Evolutionary conservation across 1,284 basidiomycete genomes (phyloP).

Genomic region (Cutaneotrichosporon sp.): DNA sequence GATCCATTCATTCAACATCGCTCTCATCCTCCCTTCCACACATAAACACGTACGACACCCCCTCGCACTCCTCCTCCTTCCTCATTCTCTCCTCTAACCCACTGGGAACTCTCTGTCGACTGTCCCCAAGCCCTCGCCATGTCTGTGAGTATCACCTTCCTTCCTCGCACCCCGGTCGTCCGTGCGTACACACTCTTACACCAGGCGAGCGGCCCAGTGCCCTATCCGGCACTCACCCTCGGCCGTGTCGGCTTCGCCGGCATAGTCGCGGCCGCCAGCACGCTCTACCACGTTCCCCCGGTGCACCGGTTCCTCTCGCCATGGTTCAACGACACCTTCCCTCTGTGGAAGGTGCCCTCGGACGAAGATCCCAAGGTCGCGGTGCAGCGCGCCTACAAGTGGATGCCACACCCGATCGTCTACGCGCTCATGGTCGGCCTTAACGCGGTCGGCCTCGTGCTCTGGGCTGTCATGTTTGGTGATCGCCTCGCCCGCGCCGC

Average conservation of each 20-base stretch:
- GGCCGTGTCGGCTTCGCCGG: conserved; percentile 3
- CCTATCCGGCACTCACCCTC: neutral
- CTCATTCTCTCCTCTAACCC: neutral
- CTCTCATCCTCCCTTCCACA: too few relatives aligned
- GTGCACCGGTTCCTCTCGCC: conserved; percentile 3
- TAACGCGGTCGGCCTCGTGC: conserved; percentile 29
- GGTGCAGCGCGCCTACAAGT: conserved; percentile 5
- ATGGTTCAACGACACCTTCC: conserved; percentile 20
- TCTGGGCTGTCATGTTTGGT: conserved; percentile 42
- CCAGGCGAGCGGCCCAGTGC: conserved; percentile 5
- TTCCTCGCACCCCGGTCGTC: neutral
- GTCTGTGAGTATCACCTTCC: conserved; percentile 17
- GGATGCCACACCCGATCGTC: conserved; percentile 9
- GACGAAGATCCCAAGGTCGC: conserved; percentile 11
- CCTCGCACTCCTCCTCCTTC: neutral
- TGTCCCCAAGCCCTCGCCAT: conserved; percentile 11
- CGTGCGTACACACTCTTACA: neutral
- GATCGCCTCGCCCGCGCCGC: conserved; percentile 23
- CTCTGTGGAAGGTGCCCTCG: conserved; percentile 12
- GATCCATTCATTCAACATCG: too few relatives aligned
- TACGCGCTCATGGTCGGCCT: conserved; percentile 29
- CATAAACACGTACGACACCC: neutral
- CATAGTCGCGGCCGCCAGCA: neutral
- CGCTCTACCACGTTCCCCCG: conserved; percentile 6
- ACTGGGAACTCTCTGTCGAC: neutral